These are phyloP conservation scores for Tetrastigma voinierianum DNA, from an alignment of 164 flowering plant genomes.

Conservation along the genomic window DNA sequence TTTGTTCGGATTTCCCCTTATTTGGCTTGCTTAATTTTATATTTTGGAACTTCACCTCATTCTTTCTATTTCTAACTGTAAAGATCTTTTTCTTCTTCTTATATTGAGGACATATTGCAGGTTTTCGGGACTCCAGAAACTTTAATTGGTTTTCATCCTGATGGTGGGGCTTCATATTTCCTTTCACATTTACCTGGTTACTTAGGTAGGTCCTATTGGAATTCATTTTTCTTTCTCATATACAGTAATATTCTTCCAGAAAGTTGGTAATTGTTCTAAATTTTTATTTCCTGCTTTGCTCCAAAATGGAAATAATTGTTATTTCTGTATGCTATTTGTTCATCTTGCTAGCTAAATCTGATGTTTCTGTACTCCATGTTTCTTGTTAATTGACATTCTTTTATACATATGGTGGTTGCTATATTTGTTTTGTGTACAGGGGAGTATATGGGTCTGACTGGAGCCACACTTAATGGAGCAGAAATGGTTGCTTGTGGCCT, in stretches of 20 bases:
- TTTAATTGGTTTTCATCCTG: background rate
- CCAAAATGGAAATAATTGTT: too few species aligned
- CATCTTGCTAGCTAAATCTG: background rate
- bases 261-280: too few species aligned
- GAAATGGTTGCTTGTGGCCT: conserved; percentile 1
- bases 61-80: too few species aligned
- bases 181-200: background rate
- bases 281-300: background rate
- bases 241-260: background rate
- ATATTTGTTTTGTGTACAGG: background rate
- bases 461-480: background rate
- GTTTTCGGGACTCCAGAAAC: background rate
- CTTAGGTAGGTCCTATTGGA: background rate
- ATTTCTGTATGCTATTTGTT: too few species aligned
- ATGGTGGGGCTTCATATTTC: background rate
- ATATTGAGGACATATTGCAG: background rate
- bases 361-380: background rate
- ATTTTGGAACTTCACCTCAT: too few species aligned
- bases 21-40: too few species aligned
- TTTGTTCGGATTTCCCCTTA: too few species aligned
- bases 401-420: background rate
- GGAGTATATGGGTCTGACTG: conserved; percentile 1
- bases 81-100: too few species aligned
- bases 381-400: background rate
- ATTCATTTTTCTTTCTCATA: background rate